A percentile compares a stretch with the other conserved stretches of the same genome.
phyloP scores from a whole-genome alignment of 192 early-diverging fungal species.

The Coemansia sp. region DNA sequence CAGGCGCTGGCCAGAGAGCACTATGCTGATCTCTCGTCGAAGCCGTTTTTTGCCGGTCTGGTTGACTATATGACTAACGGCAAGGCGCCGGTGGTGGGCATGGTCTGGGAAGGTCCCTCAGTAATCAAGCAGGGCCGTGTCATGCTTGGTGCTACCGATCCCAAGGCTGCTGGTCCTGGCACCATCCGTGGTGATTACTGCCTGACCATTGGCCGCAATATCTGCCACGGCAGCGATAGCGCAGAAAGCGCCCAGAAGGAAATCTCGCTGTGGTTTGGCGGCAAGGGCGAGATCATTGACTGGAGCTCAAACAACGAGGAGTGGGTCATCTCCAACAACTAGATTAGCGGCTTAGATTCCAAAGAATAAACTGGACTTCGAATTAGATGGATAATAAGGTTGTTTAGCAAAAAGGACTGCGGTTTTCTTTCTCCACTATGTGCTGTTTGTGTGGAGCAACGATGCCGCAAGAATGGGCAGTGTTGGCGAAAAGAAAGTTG shows the following conservation, averaged over 20 bases:
- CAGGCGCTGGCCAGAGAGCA: slow-evolving; percentile 74
- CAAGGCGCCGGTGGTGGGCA: slow-evolving; percentile 76
- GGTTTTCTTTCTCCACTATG: background rate
- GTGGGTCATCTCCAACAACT: slow-evolving; percentile 72
- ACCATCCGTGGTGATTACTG: slow-evolving; percentile 88
- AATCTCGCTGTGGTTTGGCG: slow-evolving; percentile 73
- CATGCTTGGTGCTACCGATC: slow-evolving; percentile 92
- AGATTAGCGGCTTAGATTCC: slow-evolving; percentile 7
- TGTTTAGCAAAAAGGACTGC: background rate
- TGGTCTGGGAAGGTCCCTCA: slow-evolving; percentile 82
- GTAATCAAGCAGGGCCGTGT: slow-evolving; percentile 84
- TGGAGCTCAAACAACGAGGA: slow-evolving; percentile 63
- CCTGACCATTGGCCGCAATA: slow-evolving; percentile 74
- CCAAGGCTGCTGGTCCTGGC: slow-evolving; percentile 79
- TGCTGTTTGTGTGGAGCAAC: slow-evolving; percentile 44
- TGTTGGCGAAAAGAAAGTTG: slow-evolving; percentile 54
- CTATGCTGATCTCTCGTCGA: slow-evolving; percentile 77
- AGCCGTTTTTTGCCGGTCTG: slow-evolving; percentile 87
- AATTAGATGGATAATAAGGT: background rate
- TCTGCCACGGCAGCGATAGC: slow-evolving; percentile 86
- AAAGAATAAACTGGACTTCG: background rate
- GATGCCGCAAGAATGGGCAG: slow-evolving; percentile 52
- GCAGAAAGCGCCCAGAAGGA: slow-evolving; percentile 80
- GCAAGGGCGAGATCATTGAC: slow-evolving; percentile 59
- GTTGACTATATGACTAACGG: slow-evolving; percentile 93